phyloP scores from a whole-genome alignment of 352 stramenopile species.

The Aphanomyces stellatus region DNA sequence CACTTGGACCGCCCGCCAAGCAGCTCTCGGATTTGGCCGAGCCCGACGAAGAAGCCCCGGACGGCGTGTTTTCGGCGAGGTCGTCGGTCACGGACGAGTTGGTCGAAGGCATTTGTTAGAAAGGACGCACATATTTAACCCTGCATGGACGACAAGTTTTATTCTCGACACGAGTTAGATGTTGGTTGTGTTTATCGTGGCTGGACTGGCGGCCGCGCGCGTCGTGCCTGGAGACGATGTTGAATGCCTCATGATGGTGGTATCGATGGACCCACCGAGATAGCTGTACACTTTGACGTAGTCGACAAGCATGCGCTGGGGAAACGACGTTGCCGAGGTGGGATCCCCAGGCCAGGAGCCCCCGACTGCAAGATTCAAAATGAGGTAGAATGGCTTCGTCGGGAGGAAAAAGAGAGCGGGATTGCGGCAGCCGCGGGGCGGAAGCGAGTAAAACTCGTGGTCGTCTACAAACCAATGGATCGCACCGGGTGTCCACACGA shows the following conservation, averaged over 20 bases:
- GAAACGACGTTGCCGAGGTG: not conserved
- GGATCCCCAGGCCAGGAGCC: constrained; percentile 6
- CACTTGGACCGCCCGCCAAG: not conserved
- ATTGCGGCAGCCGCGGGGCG: not conserved
- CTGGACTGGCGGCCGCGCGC: no score
- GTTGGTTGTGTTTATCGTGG: no score
- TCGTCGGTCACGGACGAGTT: constrained; percentile 15
- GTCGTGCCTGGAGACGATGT: no score
- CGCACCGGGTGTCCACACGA: constrained; percentile 1
- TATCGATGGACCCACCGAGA: no score
- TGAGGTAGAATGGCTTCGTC: constrained; percentile 11
- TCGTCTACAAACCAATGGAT: constrained; percentile 5
- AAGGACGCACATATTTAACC: not conserved
- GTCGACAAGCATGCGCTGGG: constrained; percentile 11
- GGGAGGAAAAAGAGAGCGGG: not conserved
- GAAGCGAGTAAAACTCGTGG: not conserved
- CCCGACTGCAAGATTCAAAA: constrained; percentile 12
- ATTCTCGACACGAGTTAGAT: no score
- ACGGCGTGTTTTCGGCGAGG: not conserved
- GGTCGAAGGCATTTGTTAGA: constrained; percentile 8
- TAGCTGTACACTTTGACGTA: constrained; percentile 7
- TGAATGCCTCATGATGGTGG: no score
- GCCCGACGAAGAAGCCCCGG: not conserved
- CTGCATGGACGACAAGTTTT: not conserved
- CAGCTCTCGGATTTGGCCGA: not conserved